phyloP scores from a whole-genome alignment of 177 flowering plant genomes.

The Telopea speciosissima region DNA sequence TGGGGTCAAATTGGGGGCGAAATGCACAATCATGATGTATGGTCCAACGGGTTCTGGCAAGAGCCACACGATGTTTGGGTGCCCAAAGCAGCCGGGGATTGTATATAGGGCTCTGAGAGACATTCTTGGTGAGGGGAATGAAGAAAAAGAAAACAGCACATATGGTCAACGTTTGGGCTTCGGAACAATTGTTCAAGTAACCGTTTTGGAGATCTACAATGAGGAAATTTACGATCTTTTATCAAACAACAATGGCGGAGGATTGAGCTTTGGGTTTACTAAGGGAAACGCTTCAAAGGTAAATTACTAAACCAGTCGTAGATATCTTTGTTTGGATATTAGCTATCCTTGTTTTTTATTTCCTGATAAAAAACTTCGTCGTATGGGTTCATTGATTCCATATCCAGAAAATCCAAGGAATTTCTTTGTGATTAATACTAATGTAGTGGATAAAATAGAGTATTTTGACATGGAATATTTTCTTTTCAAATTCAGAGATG shows the following conservation, averaged over 20 bases:
- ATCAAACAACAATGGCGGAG: conserved; percentile 58
- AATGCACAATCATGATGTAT: conserved; percentile 95
- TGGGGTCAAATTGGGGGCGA: conserved; percentile 77
- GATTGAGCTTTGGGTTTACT: conserved; percentile 62
- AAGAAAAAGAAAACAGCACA: conserved; percentile 25
- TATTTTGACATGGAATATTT: neutral
- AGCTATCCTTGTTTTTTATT: neutral
- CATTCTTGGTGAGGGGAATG: conserved; percentile 49
- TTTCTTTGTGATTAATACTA: neutral
- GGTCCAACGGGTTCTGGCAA: conserved; percentile 99
- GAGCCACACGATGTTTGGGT: conserved; percentile 98
- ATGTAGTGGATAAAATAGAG: neutral
- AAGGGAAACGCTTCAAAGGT: conserved; percentile 86
- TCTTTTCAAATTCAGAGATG: neutral
- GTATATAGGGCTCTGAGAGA: conserved; percentile 75
- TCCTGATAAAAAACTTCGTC: neutral
- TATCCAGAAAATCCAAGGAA: neutral
- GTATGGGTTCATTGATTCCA: neutral
- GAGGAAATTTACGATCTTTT: conserved; percentile 94
- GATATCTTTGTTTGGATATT: neutral
- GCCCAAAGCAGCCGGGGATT: conserved; percentile 78
- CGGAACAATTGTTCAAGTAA: conserved; percentile 75
- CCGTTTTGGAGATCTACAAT: conserved; percentile 88
- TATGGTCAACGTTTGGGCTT: conserved; percentile 21
- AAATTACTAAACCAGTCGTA: neutral